Base-by-base conservation (phyloP, 148 eudicot genomes). In the Cornus florida region DNA sequence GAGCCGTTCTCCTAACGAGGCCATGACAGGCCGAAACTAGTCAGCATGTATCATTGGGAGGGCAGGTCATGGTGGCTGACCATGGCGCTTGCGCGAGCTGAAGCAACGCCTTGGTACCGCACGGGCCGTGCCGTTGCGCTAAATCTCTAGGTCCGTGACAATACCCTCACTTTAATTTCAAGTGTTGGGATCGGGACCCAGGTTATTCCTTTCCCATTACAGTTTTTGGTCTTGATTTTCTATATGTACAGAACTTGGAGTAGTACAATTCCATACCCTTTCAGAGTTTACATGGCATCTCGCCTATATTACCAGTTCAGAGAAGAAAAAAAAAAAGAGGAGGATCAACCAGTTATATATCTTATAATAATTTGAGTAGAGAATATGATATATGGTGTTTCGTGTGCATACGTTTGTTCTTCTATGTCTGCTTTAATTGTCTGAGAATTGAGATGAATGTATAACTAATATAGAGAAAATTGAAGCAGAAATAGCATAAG, bases 231-330 rank as follows among this genome's bases (percentile, higher is more conserved):
- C 71, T 62, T 82, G 72, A 59, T 80, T 77, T 48, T 1, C 7
- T 16, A 13, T 53, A 11, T 94, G 95, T 91, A 90, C 84, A 94
- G 84, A 82, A 75, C 80, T 28, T 28, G 28, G 28, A 28, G 28
- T 28, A 28, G 28, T 28, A 28, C 28, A 28, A 28, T 28, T 28
- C 28, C 28, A 28, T 28, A 28, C 28, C 28, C 28, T 76, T 53
- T 53, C 59, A 83, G 87, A 78, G 88, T 90, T 92, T 82, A 91
- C 90, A 86, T 76, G 97, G 95, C 89, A 86, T 28, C 28, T 28
- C 28, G 28, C 28, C 28, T 28, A 28, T 28, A 28, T 28, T 28
- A 28, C 28, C 28, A 28, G 28, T 28, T 28, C 28, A 28, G 28
- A 28, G 28, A 28, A 28, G 28, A 28, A 28, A 28, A 28, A 28